Conservation (phyloP, 2,329 filamentous ascomycete species). For the Fusarium setosum region DNA sequence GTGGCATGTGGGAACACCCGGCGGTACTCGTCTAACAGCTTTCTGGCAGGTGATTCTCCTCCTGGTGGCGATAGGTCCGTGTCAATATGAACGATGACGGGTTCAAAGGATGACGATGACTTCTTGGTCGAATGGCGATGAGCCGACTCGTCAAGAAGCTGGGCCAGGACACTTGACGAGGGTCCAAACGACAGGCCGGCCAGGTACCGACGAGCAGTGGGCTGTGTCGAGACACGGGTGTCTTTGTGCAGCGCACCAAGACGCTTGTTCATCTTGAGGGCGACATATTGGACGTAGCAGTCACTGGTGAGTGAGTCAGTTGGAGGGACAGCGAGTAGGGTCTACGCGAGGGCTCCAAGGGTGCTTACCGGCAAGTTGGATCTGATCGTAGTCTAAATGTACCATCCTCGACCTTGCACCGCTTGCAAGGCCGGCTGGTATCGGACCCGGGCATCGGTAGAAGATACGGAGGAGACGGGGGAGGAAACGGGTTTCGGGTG, state of each 20-base stretch:
- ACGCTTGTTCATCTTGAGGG: conserved; percentile 83
- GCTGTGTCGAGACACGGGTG: conserved; percentile 50
- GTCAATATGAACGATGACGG: conserved; percentile 70
- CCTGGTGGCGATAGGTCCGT: conserved; percentile 47
- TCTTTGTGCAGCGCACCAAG: conserved; percentile 64
- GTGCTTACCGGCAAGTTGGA: conserved; percentile 47
- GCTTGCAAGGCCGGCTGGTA: conserved; percentile 44
- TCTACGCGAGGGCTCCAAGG: background rate
- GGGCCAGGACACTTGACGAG: conserved; percentile 81
- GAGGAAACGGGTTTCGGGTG: conserved; percentile 7
- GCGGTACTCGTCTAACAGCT: conserved; percentile 64
- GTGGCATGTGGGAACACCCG: conserved; percentile 73
- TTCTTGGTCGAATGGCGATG: conserved; percentile 73
- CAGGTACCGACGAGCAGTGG: conserved; percentile 63
- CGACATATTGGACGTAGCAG: conserved; percentile 84
- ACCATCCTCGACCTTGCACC: conserved; percentile 47
- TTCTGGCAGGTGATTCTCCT: conserved; percentile 48
- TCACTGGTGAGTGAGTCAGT: conserved; percentile 42
- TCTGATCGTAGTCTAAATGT: conserved; percentile 45
- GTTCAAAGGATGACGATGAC: conserved; percentile 73
- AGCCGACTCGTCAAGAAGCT: conserved; percentile 79
- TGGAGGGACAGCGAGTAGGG: background rate
- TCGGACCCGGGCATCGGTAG: conserved; percentile 35
- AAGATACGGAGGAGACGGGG: conserved; percentile 3
- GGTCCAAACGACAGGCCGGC: conserved; percentile 86